Conservation (phyloP, 495 filamentous ascomycete genomes). For the Lasiosphaeria miniovina region DNA sequence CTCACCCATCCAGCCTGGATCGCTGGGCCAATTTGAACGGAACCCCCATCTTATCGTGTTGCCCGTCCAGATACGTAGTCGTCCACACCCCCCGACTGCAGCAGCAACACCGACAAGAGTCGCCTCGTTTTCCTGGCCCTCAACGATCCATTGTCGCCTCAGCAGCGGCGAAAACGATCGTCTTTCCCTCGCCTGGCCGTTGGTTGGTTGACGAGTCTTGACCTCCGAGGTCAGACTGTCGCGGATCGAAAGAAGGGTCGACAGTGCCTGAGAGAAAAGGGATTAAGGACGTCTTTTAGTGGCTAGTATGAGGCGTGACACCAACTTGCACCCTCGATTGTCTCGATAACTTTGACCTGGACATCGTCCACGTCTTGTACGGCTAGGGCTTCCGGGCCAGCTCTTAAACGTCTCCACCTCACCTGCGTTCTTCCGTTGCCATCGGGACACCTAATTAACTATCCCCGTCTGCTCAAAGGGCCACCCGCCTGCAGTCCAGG, state of each 20-base stretch:
- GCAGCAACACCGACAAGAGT: not conserved
- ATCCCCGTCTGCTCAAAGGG: constrained; percentile 2
- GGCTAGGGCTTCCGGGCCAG: not conserved
- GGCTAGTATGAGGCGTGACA: not conserved
- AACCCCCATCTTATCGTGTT: not conserved
- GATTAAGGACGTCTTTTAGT: not conserved
- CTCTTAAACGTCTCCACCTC: constrained; percentile 15
- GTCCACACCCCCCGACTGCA: not conserved
- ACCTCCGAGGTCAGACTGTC: not conserved
- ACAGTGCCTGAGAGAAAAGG: not conserved
- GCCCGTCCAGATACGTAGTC: not conserved
- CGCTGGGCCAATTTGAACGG: not conserved
- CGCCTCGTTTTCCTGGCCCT: not conserved
- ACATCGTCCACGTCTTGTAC: not conserved
- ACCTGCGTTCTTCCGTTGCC: constrained; percentile 19
- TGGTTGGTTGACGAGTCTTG: not conserved
- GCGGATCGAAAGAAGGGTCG: not conserved
- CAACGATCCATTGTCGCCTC: not conserved
- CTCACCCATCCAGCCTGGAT: not conserved
- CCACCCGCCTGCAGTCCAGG: not conserved
- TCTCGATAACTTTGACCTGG: not conserved
- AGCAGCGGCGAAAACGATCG: not conserved
- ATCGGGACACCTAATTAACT: constrained; percentile 11
- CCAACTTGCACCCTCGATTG: not conserved
- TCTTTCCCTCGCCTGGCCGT: not conserved